Base-by-base conservation (phyloP, 75 land plant genomes). In the Picea sitchensis region DNA sequence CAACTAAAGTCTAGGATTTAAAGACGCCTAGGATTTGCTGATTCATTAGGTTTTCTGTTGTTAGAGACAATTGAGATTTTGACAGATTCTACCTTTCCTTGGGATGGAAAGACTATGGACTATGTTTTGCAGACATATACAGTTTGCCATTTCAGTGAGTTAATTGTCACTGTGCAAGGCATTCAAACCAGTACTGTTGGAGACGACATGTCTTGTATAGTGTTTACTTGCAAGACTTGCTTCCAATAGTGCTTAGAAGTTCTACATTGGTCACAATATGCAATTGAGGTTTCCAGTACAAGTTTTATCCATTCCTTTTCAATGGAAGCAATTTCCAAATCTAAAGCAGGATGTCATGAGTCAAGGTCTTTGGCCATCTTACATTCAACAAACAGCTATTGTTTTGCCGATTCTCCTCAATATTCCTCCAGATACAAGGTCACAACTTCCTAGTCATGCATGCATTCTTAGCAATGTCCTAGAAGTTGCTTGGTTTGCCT, bases 381-480 rank as follows among this genome's bases (percentile, higher is more conserved):
- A 92, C 67, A 78, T 93, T 76, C 83, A 80, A 64, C 90, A 93
- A 85, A 84, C 91, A 83, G 90, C 91, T 31, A 41, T 56, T 8
- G 87, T 51, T 81, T 81, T 91, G 79, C 83, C 81, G 36, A 84
- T 83, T 79, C 81, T 88, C 62, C 23, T 80, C 12, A 79, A 26
- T 26, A 59, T 81, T 60, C 82, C 93, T 18, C 58, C 72, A 83
- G 88, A 88, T 80, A 73, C 78, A 34, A 76, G 88, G 47, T 69
- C 58, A 18, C 91, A 83, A 36, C 86, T 83, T 86, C 96, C 98
- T 41, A 84, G 91, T 30, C 82, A 82, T 86, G 92, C 91, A 12
- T 96, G 94, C 78, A 76, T 96, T 73, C 93, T 96, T 76, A 96
- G 92, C 30, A 96, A 96, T 81, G 59, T 89, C 5, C 31, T 92